Percentiles rank a stretch among this genome's conserved stretches.
Evolutionary conservation across 2,329 filamentous ascomycete genomes (phyloP).

Genomic region (Penicillium sp.): DNA sequence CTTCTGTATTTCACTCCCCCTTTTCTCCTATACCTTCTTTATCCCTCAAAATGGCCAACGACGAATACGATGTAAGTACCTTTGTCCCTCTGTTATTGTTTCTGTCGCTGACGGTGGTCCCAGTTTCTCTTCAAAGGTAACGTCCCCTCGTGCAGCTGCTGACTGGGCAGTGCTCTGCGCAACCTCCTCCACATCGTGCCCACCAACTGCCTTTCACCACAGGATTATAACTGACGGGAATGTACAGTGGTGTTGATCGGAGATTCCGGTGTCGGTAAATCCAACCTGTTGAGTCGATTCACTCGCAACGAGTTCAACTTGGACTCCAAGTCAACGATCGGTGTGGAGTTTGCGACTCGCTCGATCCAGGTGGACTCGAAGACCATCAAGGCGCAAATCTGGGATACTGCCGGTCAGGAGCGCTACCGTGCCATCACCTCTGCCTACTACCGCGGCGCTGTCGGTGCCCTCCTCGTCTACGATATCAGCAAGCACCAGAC

Average conservation of each 20-base stretch:
- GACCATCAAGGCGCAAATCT: conserved; percentile 99
- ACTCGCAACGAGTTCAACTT: conserved; percentile 99
- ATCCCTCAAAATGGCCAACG: conserved; percentile 78
- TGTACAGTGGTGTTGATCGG: conserved; percentile 89
- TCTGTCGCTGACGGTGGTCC: conserved; percentile 30
- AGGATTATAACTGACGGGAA: conserved; percentile 19
- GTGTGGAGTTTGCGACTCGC: conserved; percentile 97
- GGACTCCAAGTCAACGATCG: conserved; percentile 99
- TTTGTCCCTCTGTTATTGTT: background rate
- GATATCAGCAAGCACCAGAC: conserved; percentile 99
- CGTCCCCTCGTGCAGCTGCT: conserved; percentile 26
- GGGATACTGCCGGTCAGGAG: conserved; percentile 99
- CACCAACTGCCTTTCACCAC: background rate
- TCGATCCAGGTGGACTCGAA: conserved; percentile 99
- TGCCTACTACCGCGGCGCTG: conserved; percentile 96
- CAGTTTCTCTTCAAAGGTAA: conserved; percentile 99
- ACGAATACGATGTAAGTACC: conserved; percentile 95
- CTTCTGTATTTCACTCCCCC: conserved; percentile 17
- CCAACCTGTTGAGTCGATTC: conserved; percentile 98
- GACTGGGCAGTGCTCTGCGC: conserved; percentile 5
- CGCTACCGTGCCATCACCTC: conserved; percentile 99
- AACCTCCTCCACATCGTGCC: conserved; percentile 11
- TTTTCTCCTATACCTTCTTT: conserved; percentile 15
- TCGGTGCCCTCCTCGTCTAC: conserved; percentile 96
- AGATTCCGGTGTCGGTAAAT: conserved; percentile 99